Conservation (phyloP, 108 stramenopile genomes). For the Mayamaea pseudoterrestris region DNA sequence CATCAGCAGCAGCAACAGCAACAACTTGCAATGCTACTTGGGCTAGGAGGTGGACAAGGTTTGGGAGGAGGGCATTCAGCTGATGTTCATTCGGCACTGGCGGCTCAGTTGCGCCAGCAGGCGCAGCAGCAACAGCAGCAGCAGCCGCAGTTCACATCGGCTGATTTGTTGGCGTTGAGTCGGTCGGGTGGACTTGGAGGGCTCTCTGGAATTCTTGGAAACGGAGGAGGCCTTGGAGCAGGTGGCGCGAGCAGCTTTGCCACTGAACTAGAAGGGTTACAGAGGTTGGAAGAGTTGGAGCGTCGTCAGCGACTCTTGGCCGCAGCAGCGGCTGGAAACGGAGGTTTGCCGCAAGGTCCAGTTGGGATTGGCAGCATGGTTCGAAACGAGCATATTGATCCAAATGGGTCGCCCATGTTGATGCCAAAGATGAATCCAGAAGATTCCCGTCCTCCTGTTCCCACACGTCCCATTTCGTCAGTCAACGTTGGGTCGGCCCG, state of each 20-base stretch:
- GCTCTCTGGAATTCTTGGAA: conserved; percentile 4
- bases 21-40: conserved; percentile 6
- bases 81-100: conserved; percentile 8
- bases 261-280: conserved; percentile 7
- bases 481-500: background rate
- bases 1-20: background rate
- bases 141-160: conserved; percentile 3
- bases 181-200: conserved; percentile 5
- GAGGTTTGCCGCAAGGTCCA: background rate
- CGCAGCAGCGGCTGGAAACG: conserved; percentile 5
- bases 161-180: conserved; percentile 6
- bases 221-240: conserved; percentile 1
- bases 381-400: too few species aligned
- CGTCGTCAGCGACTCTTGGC: conserved; percentile 20
- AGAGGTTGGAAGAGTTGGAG: conserved; percentile 10
- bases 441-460: background rate
- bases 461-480: background rate
- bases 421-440: background rate
- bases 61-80: background rate
- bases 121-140: conserved; percentile 7
- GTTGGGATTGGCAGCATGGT: too few species aligned
- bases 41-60: conserved; percentile 4
- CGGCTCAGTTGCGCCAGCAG: conserved; percentile 10
- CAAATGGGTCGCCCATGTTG: background rate
- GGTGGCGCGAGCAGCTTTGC: background rate